These are phyloP conservation scores for Mycena latifolia DNA, from an alignment of 768 basidiomycete species.

Conservation along the genomic window DNA sequence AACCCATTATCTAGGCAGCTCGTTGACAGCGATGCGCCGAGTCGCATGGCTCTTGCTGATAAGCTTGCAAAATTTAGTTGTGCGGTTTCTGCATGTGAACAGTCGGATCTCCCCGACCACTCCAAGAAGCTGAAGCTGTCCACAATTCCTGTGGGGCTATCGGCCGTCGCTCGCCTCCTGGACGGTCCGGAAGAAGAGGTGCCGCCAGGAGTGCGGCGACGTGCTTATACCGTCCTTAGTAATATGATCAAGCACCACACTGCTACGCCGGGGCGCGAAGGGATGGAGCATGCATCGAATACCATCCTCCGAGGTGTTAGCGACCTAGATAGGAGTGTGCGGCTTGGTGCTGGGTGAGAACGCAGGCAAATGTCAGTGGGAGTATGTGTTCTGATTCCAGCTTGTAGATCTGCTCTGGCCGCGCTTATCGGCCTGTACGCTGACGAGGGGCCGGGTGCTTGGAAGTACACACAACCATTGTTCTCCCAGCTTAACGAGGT, in stretches of 20 bases:
- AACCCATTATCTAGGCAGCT: constrained; percentile 50
- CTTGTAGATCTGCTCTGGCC: constrained; percentile 59
- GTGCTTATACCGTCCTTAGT: constrained; percentile 55
- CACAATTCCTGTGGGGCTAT: constrained; percentile 49
- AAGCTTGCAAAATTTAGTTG: constrained; percentile 51
- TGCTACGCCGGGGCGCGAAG: constrained; percentile 40
- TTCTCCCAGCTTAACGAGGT: constrained; percentile 55
- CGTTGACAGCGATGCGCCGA: constrained; percentile 42
- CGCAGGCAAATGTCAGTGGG: not conserved
- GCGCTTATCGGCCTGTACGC: constrained; percentile 61
- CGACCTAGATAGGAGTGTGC: constrained; percentile 68
- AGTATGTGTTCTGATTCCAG: not conserved
- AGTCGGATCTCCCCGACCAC: constrained; percentile 43
- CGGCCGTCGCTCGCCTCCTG: constrained; percentile 55
- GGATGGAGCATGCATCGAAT: constrained; percentile 48
- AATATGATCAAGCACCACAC: constrained; percentile 58
- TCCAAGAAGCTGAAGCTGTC: constrained; percentile 40
- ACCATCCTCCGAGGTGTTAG: constrained; percentile 62
- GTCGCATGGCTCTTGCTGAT: constrained; percentile 49
- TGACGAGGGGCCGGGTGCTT: constrained; percentile 45
- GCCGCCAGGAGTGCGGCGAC: constrained; percentile 58
- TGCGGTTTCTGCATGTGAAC: constrained; percentile 51
- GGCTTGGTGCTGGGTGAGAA: constrained; percentile 77
- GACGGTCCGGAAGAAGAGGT: constrained; percentile 62
- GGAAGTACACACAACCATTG: constrained; percentile 47